These are phyloP conservation scores for Curvularia lunata DNA, from an alignment of 2,329 filamentous ascomycete species.

Conservation along the genomic window DNA sequence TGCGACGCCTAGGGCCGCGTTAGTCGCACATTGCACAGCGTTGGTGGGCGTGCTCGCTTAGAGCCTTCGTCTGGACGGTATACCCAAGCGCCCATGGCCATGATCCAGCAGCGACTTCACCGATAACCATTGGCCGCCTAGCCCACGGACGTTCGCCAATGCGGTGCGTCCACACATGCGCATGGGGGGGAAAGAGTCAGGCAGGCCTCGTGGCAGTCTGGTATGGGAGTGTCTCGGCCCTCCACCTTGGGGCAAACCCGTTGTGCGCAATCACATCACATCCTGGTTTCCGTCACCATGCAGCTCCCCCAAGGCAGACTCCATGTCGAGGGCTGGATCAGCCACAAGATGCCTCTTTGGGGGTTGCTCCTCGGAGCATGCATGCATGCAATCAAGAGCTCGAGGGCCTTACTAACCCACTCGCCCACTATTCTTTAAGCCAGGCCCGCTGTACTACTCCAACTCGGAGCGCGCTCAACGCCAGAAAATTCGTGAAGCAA, in stretches of 20 bases:
- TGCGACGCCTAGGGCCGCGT: constrained; percentile 10
- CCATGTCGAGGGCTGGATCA: constrained; percentile 16
- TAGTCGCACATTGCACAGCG: constrained; percentile 15
- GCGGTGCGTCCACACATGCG: constrained; percentile 16
- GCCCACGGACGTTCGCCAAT: constrained; percentile 20
- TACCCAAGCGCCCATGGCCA: constrained; percentile 28
- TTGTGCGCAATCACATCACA: constrained; percentile 23
- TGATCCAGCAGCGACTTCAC: constrained; percentile 20
- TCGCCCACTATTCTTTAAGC: background rate
- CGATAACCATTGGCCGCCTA: constrained; percentile 25
- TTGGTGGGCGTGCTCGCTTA: constrained; percentile 16
- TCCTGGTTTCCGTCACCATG: constrained; percentile 30
- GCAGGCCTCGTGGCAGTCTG: constrained; percentile 35
- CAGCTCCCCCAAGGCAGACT: constrained; percentile 37
- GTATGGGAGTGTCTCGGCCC: constrained; percentile 28
- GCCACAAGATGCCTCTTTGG: constrained; percentile 20
- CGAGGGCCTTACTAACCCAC: constrained; percentile 1
- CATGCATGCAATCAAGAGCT: constrained; percentile 20
- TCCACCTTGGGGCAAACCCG: constrained; percentile 20
- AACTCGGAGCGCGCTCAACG: constrained; percentile 4
- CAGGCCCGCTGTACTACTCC: background rate
- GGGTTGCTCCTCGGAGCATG: constrained; percentile 12
- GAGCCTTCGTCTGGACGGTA: constrained; percentile 6
- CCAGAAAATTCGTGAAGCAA: constrained; percentile 3
- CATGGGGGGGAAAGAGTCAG: constrained; percentile 14